Conservation (phyloP, 345 rosid species). For the Noccaea caerulescens region DNA sequence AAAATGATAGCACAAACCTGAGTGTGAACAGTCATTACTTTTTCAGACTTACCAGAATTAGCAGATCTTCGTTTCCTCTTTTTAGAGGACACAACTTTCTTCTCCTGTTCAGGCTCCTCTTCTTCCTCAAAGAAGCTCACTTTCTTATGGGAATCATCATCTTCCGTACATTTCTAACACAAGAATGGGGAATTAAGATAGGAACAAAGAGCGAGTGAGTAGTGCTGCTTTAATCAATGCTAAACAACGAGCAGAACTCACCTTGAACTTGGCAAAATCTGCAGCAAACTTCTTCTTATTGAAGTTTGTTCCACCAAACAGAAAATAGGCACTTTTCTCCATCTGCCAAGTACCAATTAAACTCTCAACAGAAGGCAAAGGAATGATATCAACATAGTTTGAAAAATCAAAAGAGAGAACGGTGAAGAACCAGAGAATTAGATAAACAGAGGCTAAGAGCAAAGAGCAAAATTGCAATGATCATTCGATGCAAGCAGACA, state of each 20-base stretch:
- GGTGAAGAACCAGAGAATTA: no score
- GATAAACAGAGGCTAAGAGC: no score
- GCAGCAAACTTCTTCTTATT: slow-evolving; percentile 62
- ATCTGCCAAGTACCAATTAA: slow-evolving; percentile 38
- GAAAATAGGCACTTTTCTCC: slow-evolving; percentile 69
- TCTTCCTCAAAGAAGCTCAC: slow-evolving; percentile 47
- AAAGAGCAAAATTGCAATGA: not conserved
- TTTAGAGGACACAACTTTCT: slow-evolving; percentile 42
- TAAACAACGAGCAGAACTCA: slow-evolving; percentile 13
- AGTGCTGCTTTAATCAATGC: not conserved
- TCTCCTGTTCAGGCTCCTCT: slow-evolving; percentile 46
- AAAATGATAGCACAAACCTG: not conserved
- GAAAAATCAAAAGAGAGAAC: not conserved
- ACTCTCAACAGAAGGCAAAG: slow-evolving; percentile 5
- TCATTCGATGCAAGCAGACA: not conserved
- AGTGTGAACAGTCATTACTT: not conserved
- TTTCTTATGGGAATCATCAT: slow-evolving; percentile 42
- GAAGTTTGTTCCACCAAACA: slow-evolving; percentile 77
- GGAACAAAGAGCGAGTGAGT: slow-evolving; percentile 1
- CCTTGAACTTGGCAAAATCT: slow-evolving; percentile 72
- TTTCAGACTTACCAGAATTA: slow-evolving; percentile 48
- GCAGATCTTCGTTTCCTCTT: slow-evolving; percentile 67
- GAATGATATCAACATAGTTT: not conserved
- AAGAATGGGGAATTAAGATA: not conserved
- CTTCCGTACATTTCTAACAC: slow-evolving; percentile 50